phyloP scores from a whole-genome alignment of 2,329 filamentous ascomycete genomes.

The Monosporascus sp. region DNA sequence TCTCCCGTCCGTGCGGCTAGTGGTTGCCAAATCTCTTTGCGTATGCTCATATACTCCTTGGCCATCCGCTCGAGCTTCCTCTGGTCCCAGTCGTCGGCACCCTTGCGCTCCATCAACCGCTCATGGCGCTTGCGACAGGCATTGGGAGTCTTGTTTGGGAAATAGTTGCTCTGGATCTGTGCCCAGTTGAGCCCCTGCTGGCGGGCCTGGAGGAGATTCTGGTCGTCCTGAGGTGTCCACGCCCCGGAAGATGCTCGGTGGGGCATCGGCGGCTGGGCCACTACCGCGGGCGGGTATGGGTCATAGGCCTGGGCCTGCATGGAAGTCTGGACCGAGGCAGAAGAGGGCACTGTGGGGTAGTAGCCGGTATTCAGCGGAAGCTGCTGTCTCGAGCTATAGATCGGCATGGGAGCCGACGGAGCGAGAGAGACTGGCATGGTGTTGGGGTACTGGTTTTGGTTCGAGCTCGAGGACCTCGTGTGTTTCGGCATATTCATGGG shows the following conservation, averaged over 20 bases:
- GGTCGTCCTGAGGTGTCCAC: conserved; percentile 72
- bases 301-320: conserved; percentile 36
- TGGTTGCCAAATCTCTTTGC: conserved; percentile 75
- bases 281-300: conserved; percentile 31
- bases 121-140: conserved; percentile 89
- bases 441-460: conserved; percentile 28
- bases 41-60: conserved; percentile 71
- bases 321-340: conserved; percentile 25
- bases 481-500: conserved; percentile 41
- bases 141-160: conserved; percentile 72
- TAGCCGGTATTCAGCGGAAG: conserved; percentile 33
- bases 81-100: conserved; percentile 73
- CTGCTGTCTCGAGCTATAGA: conserved; percentile 36
- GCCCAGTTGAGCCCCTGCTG: conserved; percentile 77
- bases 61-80: conserved; percentile 70
- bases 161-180: conserved; percentile 71
- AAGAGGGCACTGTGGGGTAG: conserved; percentile 31
- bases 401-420: conserved; percentile 33
- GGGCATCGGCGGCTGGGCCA: conserved; percentile 31
- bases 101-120: conserved; percentile 70
- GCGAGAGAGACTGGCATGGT: conserved; percentile 36
- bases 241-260: conserved; percentile 57
- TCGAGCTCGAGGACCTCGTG: conserved; percentile 34
- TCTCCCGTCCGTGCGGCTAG: conserved; percentile 73
- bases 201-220: conserved; percentile 65